phyloP scores from a whole-genome alignment of 2,329 filamentous ascomycete species.

The Diplocarpon mali region DNA sequence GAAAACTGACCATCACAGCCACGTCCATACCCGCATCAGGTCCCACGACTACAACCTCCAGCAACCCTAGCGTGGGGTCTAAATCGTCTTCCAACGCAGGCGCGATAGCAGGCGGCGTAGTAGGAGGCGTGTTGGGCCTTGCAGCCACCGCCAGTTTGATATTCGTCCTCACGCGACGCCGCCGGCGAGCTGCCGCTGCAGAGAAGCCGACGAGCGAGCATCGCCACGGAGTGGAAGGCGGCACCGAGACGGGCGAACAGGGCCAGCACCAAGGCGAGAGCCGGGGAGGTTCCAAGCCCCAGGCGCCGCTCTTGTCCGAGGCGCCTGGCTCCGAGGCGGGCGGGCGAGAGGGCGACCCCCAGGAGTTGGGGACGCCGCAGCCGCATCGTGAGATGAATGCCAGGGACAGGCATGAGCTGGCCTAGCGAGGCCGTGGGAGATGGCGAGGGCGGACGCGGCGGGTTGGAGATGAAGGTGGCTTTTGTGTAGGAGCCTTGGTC shows the following conservation, averaged over 20 bases:
- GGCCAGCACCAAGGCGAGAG: not conserved
- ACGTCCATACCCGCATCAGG: no score
- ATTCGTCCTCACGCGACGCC: slow-evolving; percentile 7
- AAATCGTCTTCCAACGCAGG: slow-evolving; percentile 2
- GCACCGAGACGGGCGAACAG: not conserved
- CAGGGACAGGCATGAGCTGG: slow-evolving; percentile 1
- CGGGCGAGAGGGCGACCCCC: not conserved
- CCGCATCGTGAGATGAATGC: not conserved
- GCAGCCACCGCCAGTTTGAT: slow-evolving; percentile 3
- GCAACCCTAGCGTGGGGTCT: not conserved
- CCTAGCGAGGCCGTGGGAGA: not conserved
- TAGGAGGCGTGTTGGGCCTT: slow-evolving; percentile 10
- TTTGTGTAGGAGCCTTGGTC: slow-evolving; percentile 1
- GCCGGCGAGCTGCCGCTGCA: not conserved
- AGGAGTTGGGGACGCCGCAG: not conserved
- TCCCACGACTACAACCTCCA: not conserved
- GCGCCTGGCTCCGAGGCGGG: not conserved
- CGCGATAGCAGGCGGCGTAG: slow-evolving; percentile 12
- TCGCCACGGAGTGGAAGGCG: not conserved
- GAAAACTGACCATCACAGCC: no score
- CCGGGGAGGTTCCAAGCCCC: slow-evolving; percentile 1
- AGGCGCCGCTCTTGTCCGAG: slow-evolving; percentile 1
- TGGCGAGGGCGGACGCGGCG: no score
- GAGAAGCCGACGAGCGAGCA: not conserved
- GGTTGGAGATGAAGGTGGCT: not conserved